These are phyloP conservation scores for Acmispon strigosus DNA, from an alignment of 306 rosid genomes.

Conservation along the genomic window DNA sequence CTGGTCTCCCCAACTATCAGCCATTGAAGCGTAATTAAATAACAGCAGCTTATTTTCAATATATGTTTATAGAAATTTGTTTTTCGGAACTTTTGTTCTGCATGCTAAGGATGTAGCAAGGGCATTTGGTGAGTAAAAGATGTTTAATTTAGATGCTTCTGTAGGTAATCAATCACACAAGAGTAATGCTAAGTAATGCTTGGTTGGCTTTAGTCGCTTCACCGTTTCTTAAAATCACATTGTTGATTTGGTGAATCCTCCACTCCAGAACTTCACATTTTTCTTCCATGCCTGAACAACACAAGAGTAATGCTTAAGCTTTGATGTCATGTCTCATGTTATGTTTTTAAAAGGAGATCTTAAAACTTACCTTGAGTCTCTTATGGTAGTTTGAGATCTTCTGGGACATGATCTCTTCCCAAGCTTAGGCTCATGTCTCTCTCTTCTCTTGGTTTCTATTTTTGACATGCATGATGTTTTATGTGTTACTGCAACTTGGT, in stretches of 20 bases:
- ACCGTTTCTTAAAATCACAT: background rate
- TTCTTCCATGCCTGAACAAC: conserved; percentile 40
- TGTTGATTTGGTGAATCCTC: background rate
- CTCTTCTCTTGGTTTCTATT: conserved; percentile 14
- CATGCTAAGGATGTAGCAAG: too few species aligned
- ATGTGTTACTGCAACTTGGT: background rate
- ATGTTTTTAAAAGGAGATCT: background rate
- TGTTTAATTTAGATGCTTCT: too few species aligned
- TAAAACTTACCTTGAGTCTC: conserved; percentile 38
- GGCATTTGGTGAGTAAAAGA: too few species aligned
- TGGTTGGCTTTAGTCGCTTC: background rate
- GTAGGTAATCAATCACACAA: too few species aligned
- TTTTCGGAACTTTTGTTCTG: too few species aligned
- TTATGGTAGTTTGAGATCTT: conserved; percentile 31
- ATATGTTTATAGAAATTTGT: too few species aligned
- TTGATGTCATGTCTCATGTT: background rate
- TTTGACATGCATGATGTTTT: conserved; percentile 3
- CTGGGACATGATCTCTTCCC: conserved; percentile 12
- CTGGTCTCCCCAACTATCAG: too few species aligned
- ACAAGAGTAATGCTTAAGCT: background rate
- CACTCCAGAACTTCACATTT: conserved; percentile 10
- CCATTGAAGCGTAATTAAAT: too few species aligned
- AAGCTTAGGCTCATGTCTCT: conserved; percentile 22
- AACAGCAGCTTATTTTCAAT: too few species aligned
- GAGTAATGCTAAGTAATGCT: too few species aligned